Percentiles rank a stretch among this genome's conserved stretches.
phyloP scores from a whole-genome alignment of 73 alveolate species.

The Paramecium sexaurelia region DNA sequence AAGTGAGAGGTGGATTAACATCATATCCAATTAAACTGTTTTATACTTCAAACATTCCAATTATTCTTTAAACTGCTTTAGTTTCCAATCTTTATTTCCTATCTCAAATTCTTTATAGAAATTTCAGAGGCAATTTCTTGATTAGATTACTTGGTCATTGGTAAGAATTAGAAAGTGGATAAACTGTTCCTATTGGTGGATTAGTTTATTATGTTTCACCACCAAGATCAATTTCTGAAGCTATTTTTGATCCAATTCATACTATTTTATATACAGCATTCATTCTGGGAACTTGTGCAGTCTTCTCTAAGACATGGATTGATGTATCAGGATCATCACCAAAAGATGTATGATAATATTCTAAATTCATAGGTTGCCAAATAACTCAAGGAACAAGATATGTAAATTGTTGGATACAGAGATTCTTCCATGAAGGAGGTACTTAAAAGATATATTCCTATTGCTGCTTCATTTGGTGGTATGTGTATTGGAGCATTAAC shows the following conservation, averaged over 20 bases:
- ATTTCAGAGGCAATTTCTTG: slow-evolving; percentile 96
- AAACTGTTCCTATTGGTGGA: slow-evolving; percentile 99
- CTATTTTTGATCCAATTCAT: slow-evolving; percentile 94
- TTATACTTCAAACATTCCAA: slow-evolving; percentile 99
- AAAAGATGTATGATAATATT: slow-evolving; percentile 82
- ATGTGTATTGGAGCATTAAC: slow-evolving; percentile 99
- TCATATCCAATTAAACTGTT: slow-evolving; percentile 99
- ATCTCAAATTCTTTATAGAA: slow-evolving; percentile 97
- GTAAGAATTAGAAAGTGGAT: slow-evolving; percentile 96
- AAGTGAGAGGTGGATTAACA: slow-evolving; percentile 93
- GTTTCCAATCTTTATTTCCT: slow-evolving; percentile 99
- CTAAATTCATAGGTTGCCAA: slow-evolving; percentile 80
- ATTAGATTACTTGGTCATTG: slow-evolving; percentile 97
- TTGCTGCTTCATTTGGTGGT: slow-evolving; percentile 99
- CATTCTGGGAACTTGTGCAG: slow-evolving; percentile 97
- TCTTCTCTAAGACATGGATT: slow-evolving; percentile 99
- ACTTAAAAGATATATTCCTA: slow-evolving; percentile 98
- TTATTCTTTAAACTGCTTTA: slow-evolving; percentile 98
- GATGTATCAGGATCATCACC: slow-evolving; percentile 98
- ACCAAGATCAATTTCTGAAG: slow-evolving; percentile 85
- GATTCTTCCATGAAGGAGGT: slow-evolving; percentile 86
- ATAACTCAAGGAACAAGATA: slow-evolving; percentile 98
- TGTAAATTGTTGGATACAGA: slow-evolving; percentile 96
- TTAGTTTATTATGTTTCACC: slow-evolving; percentile 99
- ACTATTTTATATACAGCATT: slow-evolving; percentile 96